Base-by-base conservation (phyloP, 345 rosid species). In the Gossypium stocksii region DNA sequence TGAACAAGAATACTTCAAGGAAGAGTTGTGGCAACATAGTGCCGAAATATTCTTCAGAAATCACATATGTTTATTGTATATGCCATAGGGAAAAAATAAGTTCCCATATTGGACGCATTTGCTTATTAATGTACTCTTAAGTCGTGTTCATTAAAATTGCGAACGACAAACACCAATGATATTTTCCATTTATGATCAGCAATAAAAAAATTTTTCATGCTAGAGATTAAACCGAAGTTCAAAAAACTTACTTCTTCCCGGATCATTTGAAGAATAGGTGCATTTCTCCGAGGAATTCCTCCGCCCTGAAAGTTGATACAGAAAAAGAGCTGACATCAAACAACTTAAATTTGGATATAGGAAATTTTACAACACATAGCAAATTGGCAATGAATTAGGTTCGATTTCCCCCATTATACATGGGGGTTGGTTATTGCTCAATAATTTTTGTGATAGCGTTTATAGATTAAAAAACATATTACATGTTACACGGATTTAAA, bases 211-310 rank as follows among this genome's bases (percentile, higher is more conserved):
- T 3, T 15, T n/a, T 23, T 45, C 60, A 9, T 38, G 12, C 38
- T 76, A 14, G 16, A 58, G 58, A 53, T 22, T 38, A 74, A 77
- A 44, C 34, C 16, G 22, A 44, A 54, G 66, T 9, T 22, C 46
- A 63, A 48, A 53, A 72, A 76, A 22, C 76, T 54, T 86, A 94
- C 98, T 86, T 94, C 94, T 75, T 94, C 98, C 46, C 87, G 91
- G 29, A 94, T 89, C 89, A 80, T 83, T 75, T 87, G 90, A 64
- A 92, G 85, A 64, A 72, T 80, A 78, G 97, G 98, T 61, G 97
- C 97, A 80, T 82, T 94, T 76, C 97, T 88, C 74, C 97, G 76
- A n/a, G 97, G 88, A 82, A 94, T 89, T 79, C 98, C 98, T 74
- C 92, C 91, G 16, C 93, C 98, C 97, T 94, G 80, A 65, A 72